Conservation (phyloP, 306 rosid species). For the Quercus agrifolia region DNA sequence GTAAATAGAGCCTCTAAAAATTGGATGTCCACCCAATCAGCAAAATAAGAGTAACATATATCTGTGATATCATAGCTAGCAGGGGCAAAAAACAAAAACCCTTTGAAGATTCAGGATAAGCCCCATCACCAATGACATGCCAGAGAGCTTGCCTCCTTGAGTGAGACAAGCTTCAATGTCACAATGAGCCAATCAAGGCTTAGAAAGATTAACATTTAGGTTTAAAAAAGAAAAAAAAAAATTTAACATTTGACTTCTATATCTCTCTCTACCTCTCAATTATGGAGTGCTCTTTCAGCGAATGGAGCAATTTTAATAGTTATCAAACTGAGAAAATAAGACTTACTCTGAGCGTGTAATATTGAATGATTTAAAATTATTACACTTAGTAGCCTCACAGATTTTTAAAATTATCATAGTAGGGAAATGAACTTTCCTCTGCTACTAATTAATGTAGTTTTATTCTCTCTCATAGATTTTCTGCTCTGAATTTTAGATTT, state of each 20-base stretch:
- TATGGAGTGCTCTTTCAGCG: not conserved
- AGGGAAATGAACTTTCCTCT: conserved; percentile 18
- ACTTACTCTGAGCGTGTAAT: conserved; percentile 1
- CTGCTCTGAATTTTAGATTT: conserved; percentile 18
- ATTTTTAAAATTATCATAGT: conserved; percentile 18
- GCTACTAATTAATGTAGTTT: not conserved
- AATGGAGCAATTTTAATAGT: not conserved
- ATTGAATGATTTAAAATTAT: conserved; percentile 10
- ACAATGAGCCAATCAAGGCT: conserved; percentile 14
- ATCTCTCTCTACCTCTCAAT: not conserved
- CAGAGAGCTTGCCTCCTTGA: conserved; percentile 56
- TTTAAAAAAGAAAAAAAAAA: not conserved
- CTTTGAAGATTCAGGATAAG: conserved; percentile 38
- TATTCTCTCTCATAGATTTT: conserved; percentile 27
- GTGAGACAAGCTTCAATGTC: conserved; percentile 54
- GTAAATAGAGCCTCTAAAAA: not conserved
- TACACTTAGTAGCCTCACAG: not conserved
- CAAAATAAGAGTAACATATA: not conserved
- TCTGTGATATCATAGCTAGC: not conserved
- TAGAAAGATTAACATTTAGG: not conserved
- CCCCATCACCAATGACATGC: conserved; percentile 43
- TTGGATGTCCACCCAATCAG: not conserved
- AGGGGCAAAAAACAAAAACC: not conserved
- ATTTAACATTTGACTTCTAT: not conserved
- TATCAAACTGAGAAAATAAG: not conserved